Percentiles rank a stretch among this genome's conserved stretches.
These are phyloP conservation scores for Ogataea henricii DNA, from an alignment of 805 yeast species.

Conservation along the genomic window DNA sequence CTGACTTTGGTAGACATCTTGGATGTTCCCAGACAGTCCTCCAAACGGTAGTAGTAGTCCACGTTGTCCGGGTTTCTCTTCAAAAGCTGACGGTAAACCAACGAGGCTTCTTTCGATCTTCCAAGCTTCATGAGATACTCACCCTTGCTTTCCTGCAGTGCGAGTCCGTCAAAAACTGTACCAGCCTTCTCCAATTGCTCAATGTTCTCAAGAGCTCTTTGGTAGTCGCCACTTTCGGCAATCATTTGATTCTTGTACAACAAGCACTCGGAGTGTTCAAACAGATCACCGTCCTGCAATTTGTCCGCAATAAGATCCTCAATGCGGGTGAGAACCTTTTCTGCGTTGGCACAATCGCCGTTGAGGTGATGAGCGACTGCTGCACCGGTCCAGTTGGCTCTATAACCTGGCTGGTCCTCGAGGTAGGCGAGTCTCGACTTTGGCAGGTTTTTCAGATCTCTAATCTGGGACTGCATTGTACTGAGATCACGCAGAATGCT, in stretches of 20 bases:
- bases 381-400: conserved; percentile 88
- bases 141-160: conserved; percentile 68
- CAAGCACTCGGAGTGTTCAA: conserved; percentile 79
- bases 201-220: conserved; percentile 63
- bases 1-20: conserved; percentile 50
- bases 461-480: conserved; percentile 72
- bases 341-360: conserved; percentile 67
- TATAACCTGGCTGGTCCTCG: conserved; percentile 73
- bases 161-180: conserved; percentile 55
- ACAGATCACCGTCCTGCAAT: conserved; percentile 62
- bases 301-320: conserved; percentile 74
- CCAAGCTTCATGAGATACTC: conserved; percentile 60
- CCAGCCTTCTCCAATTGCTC: conserved; percentile 52
- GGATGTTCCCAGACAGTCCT: conserved; percentile 58
- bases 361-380: conserved; percentile 84
- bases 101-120: conserved; percentile 61
- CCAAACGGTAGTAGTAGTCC: conserved; percentile 66
- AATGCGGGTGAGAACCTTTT: conserved; percentile 69
- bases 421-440: conserved; percentile 68
- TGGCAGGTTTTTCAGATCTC: conserved; percentile 67
- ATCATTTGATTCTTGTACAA: conserved; percentile 72
- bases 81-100: conserved; percentile 65
- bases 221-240: conserved; percentile 60
- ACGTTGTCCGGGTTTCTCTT: conserved; percentile 84
- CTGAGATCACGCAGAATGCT: conserved; percentile 83